These are phyloP conservation scores for Allium cepa DNA, from an alignment of 106 monocot species.

Conservation along the genomic window DNA sequence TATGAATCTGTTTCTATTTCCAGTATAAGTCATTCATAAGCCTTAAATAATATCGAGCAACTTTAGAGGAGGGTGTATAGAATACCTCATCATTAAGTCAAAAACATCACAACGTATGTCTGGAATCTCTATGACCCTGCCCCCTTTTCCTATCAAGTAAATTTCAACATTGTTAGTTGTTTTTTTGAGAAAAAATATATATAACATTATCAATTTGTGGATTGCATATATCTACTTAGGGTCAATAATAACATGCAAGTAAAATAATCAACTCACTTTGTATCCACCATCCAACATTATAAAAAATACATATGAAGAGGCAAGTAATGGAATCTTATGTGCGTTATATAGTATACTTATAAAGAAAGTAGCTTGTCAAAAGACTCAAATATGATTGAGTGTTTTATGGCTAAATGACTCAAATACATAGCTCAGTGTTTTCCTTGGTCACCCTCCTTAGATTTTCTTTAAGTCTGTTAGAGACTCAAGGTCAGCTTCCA, in stretches of 20 bases:
- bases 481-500: no score
- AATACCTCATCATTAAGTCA: constrained; percentile 97
- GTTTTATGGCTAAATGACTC: not conserved
- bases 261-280: constrained; percentile 46
- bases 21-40: not conserved
- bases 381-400: not conserved
- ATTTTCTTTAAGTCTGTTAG: no score
- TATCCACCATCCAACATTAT: constrained; percentile 99
- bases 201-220: not conserved
- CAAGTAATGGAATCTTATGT: constrained; percentile 93
- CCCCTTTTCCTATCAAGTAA: constrained; percentile 57
- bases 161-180: not conserved
- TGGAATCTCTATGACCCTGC: constrained; percentile 97
- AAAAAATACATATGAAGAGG: constrained; percentile 94
- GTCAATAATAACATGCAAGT: not conserved
- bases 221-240: not conserved
- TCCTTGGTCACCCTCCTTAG: no score
- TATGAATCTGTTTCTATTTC: constrained; percentile 75
- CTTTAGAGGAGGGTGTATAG: not conserved
- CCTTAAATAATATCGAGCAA: not conserved
- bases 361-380: constrained; percentile 5
- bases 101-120: constrained; percentile 94
- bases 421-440: no score
- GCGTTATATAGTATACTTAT: constrained; percentile 86
- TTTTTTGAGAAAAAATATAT: not conserved